Evolutionary conservation across 805 yeast species (phyloP).

Genomic region (Dipodascus albidus): DNA sequence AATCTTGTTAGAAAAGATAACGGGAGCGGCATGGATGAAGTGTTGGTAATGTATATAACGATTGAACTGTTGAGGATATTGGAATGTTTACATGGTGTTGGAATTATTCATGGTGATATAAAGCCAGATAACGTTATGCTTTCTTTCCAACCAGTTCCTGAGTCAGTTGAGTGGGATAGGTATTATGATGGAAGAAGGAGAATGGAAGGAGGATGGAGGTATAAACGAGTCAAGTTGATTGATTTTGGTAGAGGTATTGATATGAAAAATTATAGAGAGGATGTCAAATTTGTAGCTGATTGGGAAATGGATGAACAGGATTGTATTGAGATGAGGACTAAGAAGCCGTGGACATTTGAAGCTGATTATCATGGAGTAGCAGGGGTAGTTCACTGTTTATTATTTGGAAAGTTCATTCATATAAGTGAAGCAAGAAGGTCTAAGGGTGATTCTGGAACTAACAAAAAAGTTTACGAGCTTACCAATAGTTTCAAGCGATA

Average conservation of each 20-base stretch:
- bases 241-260: slow-evolving; percentile 82
- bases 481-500: slow-evolving; percentile 48
- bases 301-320: slow-evolving; percentile 59
- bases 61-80: slow-evolving; percentile 51
- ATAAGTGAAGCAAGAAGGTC: slow-evolving; percentile 20
- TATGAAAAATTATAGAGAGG: slow-evolving; percentile 39
- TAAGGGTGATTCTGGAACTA: slow-evolving; percentile 10
- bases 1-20: slow-evolving; percentile 31
- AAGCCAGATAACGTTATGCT: slow-evolving; percentile 84
- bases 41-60: slow-evolving; percentile 48
- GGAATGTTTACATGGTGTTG: slow-evolving; percentile 48
- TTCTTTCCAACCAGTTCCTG: slow-evolving; percentile 29
- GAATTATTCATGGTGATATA: slow-evolving; percentile 74
- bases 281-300: slow-evolving; percentile 43
- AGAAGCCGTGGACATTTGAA: slow-evolving; percentile 61
- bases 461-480: slow-evolving; percentile 24
- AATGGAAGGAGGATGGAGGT: slow-evolving; percentile 32
- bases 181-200: slow-evolving; percentile 4
- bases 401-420: slow-evolving; percentile 58
- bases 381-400: slow-evolving; percentile 54
- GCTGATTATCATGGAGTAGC: slow-evolving; percentile 82
- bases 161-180: slow-evolving; percentile 10
- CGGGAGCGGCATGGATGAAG: slow-evolving; percentile 39
- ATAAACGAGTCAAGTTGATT: slow-evolving; percentile 49
- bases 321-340: slow-evolving; percentile 55